Conservation (phyloP, 2,329 filamentous ascomycete species). For the Zymoseptoria tritici region DNA sequence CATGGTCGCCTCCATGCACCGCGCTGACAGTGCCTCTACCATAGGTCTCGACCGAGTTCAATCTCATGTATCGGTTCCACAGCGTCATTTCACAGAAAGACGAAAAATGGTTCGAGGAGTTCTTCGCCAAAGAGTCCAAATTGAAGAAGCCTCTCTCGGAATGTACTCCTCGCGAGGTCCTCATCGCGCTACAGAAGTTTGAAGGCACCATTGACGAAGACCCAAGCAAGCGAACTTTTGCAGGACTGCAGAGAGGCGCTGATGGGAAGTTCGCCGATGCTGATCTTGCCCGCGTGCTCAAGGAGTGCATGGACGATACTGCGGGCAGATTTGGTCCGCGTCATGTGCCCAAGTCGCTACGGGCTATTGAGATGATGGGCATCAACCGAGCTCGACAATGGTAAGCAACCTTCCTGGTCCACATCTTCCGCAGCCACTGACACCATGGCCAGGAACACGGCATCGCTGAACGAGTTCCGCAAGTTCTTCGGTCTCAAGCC, state of each 20-base stretch:
- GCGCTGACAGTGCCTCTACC: neutral
- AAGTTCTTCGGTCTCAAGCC: conserved; percentile 71
- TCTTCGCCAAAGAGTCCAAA: conserved; percentile 16
- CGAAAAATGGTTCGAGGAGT: conserved; percentile 35
- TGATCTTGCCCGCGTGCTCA: conserved; percentile 47
- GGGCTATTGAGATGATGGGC: conserved; percentile 69
- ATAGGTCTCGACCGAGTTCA: conserved; percentile 41
- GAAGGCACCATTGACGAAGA: conserved; percentile 21
- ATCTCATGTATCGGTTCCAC: conserved; percentile 44
- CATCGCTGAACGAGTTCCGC: conserved; percentile 76
- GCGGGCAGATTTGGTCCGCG: conserved; percentile 49
- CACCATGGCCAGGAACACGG: conserved; percentile 21
- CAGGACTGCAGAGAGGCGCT: conserved; percentile 7
- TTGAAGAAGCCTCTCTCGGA: neutral
- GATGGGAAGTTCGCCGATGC: conserved; percentile 49
- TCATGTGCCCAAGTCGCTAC: conserved; percentile 66
- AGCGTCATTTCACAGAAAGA: conserved; percentile 34
- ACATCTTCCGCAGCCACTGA: neutral
- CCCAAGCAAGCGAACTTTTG: conserved; percentile 40
- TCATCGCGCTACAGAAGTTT: conserved; percentile 18
- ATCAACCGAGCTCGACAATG: conserved; percentile 71
- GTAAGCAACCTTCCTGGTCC: conserved; percentile 50
- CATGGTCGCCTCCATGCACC: neutral
- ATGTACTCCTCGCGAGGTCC: conserved; percentile 18
- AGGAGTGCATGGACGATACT: conserved; percentile 50